These are phyloP conservation scores for Agrostemma githago DNA, from an alignment of 148 eudicot genomes.

Conservation along the genomic window DNA sequence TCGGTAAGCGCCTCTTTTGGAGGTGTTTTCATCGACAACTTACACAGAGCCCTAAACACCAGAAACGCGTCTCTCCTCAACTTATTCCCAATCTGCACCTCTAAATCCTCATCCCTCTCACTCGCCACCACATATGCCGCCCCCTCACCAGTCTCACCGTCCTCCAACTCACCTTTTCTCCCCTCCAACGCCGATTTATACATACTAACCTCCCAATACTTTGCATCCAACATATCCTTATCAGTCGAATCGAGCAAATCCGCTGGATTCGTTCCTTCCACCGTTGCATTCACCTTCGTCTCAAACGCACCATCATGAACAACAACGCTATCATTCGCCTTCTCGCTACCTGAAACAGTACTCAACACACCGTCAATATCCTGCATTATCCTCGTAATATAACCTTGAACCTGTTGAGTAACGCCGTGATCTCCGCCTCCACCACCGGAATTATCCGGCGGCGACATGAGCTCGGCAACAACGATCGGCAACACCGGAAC, in stretches of 20 bases:
- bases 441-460: constrained; percentile 58
- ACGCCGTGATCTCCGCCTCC: constrained; percentile 55
- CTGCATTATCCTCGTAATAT: constrained; percentile 74
- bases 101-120: constrained; percentile 88
- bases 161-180: constrained; percentile 86
- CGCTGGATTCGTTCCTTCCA: constrained; percentile 88
- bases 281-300: constrained; percentile 64
- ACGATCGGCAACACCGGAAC: constrained; percentile 93
- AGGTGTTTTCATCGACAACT: constrained; percentile 96
- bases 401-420: constrained; percentile 88
- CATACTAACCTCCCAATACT: constrained; percentile 99
- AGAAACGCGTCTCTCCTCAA: constrained; percentile 85
- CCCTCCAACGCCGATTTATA: constrained; percentile 94
- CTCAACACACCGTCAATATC: constrained; percentile 82
- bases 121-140: background rate
- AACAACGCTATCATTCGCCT: constrained; percentile 27
- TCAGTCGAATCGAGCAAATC: constrained; percentile 96
- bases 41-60: constrained; percentile 94
- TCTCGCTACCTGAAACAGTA: constrained; percentile 33
- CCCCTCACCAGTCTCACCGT: constrained; percentile 43
- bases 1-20: constrained; percentile 87
- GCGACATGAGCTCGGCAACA: constrained; percentile 96
- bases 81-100: constrained; percentile 97
- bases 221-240: constrained; percentile 98
- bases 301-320: constrained; percentile 89